Percentiles rank a stretch among this genome's conserved stretches.
Conservation (phyloP, 139 green algal species). For the Spirogloea muscicola region DNA sequence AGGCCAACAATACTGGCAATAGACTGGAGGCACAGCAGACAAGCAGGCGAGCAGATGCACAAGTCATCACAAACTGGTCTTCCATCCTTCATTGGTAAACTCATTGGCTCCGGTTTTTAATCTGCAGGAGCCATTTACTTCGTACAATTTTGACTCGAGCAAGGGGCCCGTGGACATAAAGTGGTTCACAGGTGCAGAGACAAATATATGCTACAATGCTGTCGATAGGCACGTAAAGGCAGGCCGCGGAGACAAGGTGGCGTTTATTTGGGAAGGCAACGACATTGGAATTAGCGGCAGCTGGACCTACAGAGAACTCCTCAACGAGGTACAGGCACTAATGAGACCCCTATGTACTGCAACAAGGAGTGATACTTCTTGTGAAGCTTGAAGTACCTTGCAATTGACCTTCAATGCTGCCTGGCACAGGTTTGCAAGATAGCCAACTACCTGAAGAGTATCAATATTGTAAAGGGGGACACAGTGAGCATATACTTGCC, state of each 20-base stretch:
- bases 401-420: too few species aligned
- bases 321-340: constrained; percentile 24
- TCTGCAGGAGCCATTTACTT: constrained; percentile 7
- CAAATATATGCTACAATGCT: constrained; percentile 86
- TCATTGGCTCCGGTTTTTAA: too few species aligned
- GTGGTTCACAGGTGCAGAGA: constrained; percentile 78
- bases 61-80: not conserved
- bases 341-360: too few species aligned
- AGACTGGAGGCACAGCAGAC: not conserved
- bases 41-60: too few species aligned
- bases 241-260: constrained; percentile 49
- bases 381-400: too few species aligned
- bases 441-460: constrained; percentile 81
- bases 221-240: constrained; percentile 71
- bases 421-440: constrained; percentile 55
- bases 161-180: constrained; percentile 66
- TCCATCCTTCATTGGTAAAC: not conserved
- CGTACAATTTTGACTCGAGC: constrained; percentile 77
- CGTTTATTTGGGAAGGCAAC: constrained; percentile 68
- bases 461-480: constrained; percentile 79
- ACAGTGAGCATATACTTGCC: constrained; percentile 93
- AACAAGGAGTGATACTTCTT: constrained; percentile 57
- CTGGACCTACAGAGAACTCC: constrained; percentile 72
- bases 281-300: constrained; percentile 56
- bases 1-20: not conserved